Evolutionary conservation across 768 basidiomycete species (phyloP), one percentile per base, ranked within the genome.

Genomic region (Neoboletus brunneissimus): DNA sequence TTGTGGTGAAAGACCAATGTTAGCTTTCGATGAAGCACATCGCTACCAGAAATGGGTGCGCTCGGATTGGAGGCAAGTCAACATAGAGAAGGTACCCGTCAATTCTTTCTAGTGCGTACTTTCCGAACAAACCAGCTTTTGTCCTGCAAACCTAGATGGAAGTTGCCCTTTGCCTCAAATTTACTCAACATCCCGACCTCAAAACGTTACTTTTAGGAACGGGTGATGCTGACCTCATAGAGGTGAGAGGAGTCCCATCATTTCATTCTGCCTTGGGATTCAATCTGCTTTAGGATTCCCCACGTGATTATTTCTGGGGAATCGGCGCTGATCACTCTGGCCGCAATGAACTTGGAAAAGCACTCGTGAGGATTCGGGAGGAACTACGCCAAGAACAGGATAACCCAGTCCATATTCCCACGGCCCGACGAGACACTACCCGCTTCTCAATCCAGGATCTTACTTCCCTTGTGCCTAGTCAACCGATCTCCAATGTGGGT

Each of bases 241-340:
- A 91, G 79, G 88, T 86, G 54, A 64, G 64, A 50, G 1, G 31
- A n/a, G 6, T 38, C 13, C 8, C 20, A 11, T 51, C n/a, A 4
- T 42, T 51, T 23, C 47, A 11, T 58, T 35, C 34, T 44, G 50
- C 23, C 42, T 16, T 47, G 53, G 34, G 15, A 49, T 32, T 54
- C 31, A 50, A 20, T 51, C 6, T 18, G 4, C 23, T 11, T 31
- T 59, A 88, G 86, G 81, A 87, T 64, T 88, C 86, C n/a, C 84
- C 85, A 56, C 85, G 83, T 59, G 88, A 90, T 68, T 76, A 86
- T 40, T 89, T 89, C 70, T 90, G 88, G 87, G 88, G 88, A n/a
- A 70, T 83, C 57, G 88, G 88, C 6, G 75, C 79, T 38, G 85
- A 90, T 67, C 73, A 79, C 27, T 73, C 77, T 63, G 88, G 88